Evolutionary conservation across 495 filamentous ascomycete species (phyloP).

Genomic region (Xylaria curta): DNA sequence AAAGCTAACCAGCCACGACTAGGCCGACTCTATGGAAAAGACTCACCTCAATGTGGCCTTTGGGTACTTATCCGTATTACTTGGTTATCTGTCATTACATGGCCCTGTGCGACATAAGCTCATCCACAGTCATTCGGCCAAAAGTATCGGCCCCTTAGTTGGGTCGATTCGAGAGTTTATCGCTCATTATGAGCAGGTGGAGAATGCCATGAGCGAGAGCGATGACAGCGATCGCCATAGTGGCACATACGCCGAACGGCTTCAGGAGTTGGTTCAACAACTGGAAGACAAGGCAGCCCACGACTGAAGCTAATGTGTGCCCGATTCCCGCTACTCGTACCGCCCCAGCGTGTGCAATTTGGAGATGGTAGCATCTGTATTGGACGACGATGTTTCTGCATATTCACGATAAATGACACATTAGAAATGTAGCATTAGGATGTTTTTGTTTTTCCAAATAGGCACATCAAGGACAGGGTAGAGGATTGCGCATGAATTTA

Average conservation of each 20-base stretch:
- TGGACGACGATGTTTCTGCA: slow-evolving; percentile 22
- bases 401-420: slow-evolving; percentile 26
- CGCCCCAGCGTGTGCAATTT: not conserved
- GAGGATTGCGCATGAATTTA: slow-evolving; percentile 6
- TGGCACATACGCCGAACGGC: slow-evolving; percentile 62
- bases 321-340: slow-evolving; percentile 1
- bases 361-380: not conserved
- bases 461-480: slow-evolving; percentile 10
- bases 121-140: slow-evolving; percentile 58
- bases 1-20: slow-evolving; percentile 8
- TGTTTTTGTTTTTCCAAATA: slow-evolving; percentile 1
- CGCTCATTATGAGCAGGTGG: slow-evolving; percentile 75
- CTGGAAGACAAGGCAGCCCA: slow-evolving; percentile 41
- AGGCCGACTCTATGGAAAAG: slow-evolving; percentile 86
- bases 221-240: slow-evolving; percentile 53
- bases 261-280: slow-evolving; percentile 61
- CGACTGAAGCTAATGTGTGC: slow-evolving; percentile 27
- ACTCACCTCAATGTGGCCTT: slow-evolving; percentile 86
- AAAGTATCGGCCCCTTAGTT: slow-evolving; percentile 67
- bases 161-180: slow-evolving; percentile 88
- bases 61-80: slow-evolving; percentile 86
- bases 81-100: slow-evolving; percentile 78
- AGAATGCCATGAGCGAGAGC: slow-evolving; percentile 57
- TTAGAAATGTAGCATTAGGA: slow-evolving; percentile 20
- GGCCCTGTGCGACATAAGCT: slow-evolving; percentile 58